phyloP scores from a whole-genome alignment of 768 basidiomycete species.

The Obba rivulosa region DNA sequence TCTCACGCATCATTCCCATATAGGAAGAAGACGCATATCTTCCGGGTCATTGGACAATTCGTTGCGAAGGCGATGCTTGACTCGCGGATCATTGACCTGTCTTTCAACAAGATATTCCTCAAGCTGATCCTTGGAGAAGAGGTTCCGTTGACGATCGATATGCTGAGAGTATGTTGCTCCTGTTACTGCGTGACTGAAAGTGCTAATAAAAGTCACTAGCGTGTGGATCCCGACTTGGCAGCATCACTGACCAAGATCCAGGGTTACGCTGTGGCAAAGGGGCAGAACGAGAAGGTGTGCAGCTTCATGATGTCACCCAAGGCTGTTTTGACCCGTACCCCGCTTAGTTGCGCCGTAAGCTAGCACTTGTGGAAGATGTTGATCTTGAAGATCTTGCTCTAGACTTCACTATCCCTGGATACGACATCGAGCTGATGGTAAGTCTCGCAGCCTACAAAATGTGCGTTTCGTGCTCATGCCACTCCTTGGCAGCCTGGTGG shows the following conservation, averaged over 20 bases:
- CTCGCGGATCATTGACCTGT: conserved; percentile 94
- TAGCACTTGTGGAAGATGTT: conserved; percentile 51
- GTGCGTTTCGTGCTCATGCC: conserved; percentile 1
- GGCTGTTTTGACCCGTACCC: background rate
- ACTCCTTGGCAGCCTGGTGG: conserved; percentile 59
- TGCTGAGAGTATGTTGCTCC: conserved; percentile 56
- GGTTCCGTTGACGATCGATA: conserved; percentile 77
- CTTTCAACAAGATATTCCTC: conserved; percentile 93
- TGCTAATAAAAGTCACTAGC: conserved; percentile 34
- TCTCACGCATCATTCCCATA: conserved; percentile 1
- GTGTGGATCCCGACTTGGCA: conserved; percentile 81
- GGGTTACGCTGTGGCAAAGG: conserved; percentile 48
- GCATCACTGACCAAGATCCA: conserved; percentile 81
- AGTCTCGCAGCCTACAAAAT: conserved; percentile 18
- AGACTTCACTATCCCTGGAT: conserved; percentile 96
- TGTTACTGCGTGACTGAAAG: background rate
- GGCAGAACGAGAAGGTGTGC: conserved; percentile 48
- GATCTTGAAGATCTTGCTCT: conserved; percentile 84
- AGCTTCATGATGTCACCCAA: background rate
- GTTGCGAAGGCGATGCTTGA: conserved; percentile 96
- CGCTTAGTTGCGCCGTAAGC: conserved; percentile 20
- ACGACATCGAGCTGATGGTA: conserved; percentile 87
- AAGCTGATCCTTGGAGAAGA: conserved; percentile 85
- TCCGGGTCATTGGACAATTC: conserved; percentile 91
- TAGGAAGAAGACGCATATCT: conserved; percentile 82